These are phyloP conservation scores for Diaporthe longicolla DNA, from an alignment of 2,329 filamentous ascomycete species.

Conservation along the genomic window DNA sequence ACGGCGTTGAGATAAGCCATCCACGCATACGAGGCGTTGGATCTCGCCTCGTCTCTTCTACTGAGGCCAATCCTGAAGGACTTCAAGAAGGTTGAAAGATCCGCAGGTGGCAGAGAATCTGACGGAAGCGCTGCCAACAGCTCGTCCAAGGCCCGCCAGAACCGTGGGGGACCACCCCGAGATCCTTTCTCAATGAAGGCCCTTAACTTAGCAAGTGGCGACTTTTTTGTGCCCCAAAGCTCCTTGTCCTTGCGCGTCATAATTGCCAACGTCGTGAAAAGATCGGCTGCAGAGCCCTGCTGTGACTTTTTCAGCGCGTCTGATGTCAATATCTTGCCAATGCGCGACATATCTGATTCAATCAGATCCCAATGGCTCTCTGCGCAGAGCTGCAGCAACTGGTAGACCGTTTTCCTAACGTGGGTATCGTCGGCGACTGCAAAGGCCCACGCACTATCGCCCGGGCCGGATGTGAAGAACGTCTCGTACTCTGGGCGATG, in stretches of 20 bases:
- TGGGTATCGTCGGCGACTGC: slow-evolving; percentile 73
- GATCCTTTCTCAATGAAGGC: slow-evolving; percentile 87
- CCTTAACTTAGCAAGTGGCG: slow-evolving; percentile 70
- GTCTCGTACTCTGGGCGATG: slow-evolving; percentile 73
- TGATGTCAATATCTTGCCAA: slow-evolving; percentile 74
- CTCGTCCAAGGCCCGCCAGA: slow-evolving; percentile 78
- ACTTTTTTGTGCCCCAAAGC: slow-evolving; percentile 80
- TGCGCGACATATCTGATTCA: slow-evolving; percentile 63
- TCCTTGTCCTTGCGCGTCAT: slow-evolving; percentile 76
- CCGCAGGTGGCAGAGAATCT: slow-evolving; percentile 59
- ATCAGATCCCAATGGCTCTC: slow-evolving; percentile 62
- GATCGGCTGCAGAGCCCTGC: slow-evolving; percentile 79
- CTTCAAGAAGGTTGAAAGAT: slow-evolving; percentile 72
- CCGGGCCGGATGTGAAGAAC: slow-evolving; percentile 69
- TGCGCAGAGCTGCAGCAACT: slow-evolving; percentile 65
- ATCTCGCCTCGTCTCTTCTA: slow-evolving; percentile 80
- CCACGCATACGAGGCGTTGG: slow-evolving; percentile 80
- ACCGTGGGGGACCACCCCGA: slow-evolving; percentile 78
- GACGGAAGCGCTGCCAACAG: slow-evolving; percentile 74
- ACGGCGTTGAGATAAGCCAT: slow-evolving; percentile 78
- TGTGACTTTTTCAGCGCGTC: slow-evolving; percentile 83
- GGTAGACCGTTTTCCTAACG: slow-evolving; percentile 66
- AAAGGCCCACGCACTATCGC: slow-evolving; percentile 75
- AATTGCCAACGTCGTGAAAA: slow-evolving; percentile 74
- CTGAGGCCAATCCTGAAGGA: slow-evolving; percentile 80